These are phyloP conservation scores for Sugiyamaella neomexicana DNA, from an alignment of 1,139 yeast species.

Conservation along the genomic window DNA sequence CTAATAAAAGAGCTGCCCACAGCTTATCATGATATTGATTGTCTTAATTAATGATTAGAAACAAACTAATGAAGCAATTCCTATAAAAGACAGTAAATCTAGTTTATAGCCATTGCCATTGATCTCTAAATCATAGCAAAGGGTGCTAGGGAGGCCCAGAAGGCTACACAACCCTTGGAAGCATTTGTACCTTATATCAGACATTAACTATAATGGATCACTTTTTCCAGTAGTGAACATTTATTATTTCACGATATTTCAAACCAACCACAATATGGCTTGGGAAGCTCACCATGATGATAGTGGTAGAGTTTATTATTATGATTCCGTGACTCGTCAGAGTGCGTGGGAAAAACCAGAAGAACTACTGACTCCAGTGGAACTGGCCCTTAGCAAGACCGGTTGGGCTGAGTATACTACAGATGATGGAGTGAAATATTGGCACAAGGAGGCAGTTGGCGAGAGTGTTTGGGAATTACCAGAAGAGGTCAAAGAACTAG, in stretches of 20 bases:
- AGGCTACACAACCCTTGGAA: no score
- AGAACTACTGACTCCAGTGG: slow-evolving; percentile 43
- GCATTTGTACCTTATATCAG: no score
- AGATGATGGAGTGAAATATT: slow-evolving; percentile 71
- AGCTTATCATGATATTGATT: no score
- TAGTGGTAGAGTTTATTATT: slow-evolving; percentile 71
- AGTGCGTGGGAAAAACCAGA: slow-evolving; percentile 85
- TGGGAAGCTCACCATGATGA: slow-evolving; percentile 72
- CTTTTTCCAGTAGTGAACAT: background rate
- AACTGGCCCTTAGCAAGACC: slow-evolving; percentile 41
- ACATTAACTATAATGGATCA: background rate
- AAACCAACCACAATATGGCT: slow-evolving; percentile 21
- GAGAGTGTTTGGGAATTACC: slow-evolving; percentile 86
- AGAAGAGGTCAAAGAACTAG: slow-evolving; percentile 37
- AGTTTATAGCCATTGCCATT: no score
- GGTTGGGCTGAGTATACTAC: slow-evolving; percentile 67
- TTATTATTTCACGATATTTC: background rate
- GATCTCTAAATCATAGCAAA: no score
- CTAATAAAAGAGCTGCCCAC: no score
- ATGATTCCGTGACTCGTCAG: slow-evolving; percentile 61
- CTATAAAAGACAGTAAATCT: no score
- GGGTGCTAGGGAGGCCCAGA: no score
- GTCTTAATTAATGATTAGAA: no score
- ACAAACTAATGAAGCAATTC: no score
- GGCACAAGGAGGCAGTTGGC: slow-evolving; percentile 63